A percentile compares a stretch with the other conserved stretches of the same genome.
phyloP scores from a whole-genome alignment of 768 basidiomycete genomes.

The Crepidotus variabilis region DNA sequence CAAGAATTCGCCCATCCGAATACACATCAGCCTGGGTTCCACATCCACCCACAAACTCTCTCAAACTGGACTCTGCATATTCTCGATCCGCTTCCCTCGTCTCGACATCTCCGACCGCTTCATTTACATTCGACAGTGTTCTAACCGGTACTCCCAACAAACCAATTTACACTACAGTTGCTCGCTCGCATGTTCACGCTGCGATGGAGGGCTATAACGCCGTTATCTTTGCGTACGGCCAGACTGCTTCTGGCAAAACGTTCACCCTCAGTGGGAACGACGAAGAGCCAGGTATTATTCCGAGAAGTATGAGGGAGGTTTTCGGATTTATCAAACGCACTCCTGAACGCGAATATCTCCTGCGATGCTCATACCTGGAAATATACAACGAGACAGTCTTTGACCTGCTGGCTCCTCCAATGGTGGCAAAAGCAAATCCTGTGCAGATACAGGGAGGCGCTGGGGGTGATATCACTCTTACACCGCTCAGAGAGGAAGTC shows the following conservation, averaged over 20 bases:
- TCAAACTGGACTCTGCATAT: constrained; percentile 59
- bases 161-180: constrained; percentile 72
- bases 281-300: constrained; percentile 90
- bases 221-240: constrained; percentile 92
- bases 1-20: constrained; percentile 62
- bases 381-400: constrained; percentile 94
- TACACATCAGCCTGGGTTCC: constrained; percentile 54
- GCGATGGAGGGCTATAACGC: constrained; percentile 98
- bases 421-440: constrained; percentile 46
- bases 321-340: constrained; percentile 80
- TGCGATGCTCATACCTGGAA: constrained; percentile 94
- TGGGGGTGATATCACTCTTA: constrained; percentile 57
- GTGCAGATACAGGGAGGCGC: constrained; percentile 74
- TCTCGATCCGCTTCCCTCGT: constrained; percentile 36
- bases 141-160: constrained; percentile 80
- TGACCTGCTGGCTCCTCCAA: constrained; percentile 77
- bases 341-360: constrained; percentile 82
- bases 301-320: constrained; percentile 87
- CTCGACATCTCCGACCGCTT: constrained; percentile 23
- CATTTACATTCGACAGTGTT: constrained; percentile 71
- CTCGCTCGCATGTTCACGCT: constrained; percentile 76
- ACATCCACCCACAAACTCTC: constrained; percentile 37
- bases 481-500: constrained; percentile 86
- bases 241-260: constrained; percentile 72
- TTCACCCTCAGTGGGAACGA: constrained; percentile 69